These are phyloP conservation scores for Brassica juncea DNA, from an alignment of 345 rosid genomes.

Conservation along the genomic window DNA sequence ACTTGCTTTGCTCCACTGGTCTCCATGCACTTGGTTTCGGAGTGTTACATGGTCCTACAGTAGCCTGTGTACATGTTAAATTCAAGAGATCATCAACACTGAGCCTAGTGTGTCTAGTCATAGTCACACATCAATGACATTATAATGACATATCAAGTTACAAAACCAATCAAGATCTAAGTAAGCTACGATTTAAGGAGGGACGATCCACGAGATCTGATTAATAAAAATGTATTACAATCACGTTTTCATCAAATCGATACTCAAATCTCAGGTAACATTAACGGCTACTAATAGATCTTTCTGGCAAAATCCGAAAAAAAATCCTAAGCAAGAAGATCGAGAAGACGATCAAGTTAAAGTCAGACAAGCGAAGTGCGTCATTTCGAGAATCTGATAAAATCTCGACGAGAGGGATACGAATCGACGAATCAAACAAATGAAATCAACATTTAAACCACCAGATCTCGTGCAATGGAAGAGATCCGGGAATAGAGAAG, in stretches of 20 bases:
- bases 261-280: not conserved
- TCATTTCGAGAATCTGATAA: conserved; percentile 20
- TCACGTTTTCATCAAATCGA: not conserved
- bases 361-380: conserved; percentile 18
- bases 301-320: not conserved
- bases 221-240: not conserved
- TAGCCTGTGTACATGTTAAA: conserved; percentile 67
- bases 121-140: not conserved
- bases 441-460: not conserved
- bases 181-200: not conserved
- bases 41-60: conserved; percentile 80
- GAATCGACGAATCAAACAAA: conserved; percentile 14
- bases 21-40: conserved; percentile 94
- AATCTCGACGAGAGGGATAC: not conserved
- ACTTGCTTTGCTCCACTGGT: conserved; percentile 91
- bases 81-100: conserved; percentile 20
- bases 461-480: conserved; percentile 36
- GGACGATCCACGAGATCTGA: conserved; percentile 26
- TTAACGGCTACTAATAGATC: no score
- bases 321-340: not conserved
- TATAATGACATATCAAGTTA: not conserved
- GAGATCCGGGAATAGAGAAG: conserved; percentile 20
- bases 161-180: not conserved
- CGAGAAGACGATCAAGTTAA: conserved; percentile 23
- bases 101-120: conserved; percentile 5